These are phyloP conservation scores for Anthracocystis panici-leucophaei DNA, from an alignment of 1,284 basidiomycete genomes.

Conservation along the genomic window DNA sequence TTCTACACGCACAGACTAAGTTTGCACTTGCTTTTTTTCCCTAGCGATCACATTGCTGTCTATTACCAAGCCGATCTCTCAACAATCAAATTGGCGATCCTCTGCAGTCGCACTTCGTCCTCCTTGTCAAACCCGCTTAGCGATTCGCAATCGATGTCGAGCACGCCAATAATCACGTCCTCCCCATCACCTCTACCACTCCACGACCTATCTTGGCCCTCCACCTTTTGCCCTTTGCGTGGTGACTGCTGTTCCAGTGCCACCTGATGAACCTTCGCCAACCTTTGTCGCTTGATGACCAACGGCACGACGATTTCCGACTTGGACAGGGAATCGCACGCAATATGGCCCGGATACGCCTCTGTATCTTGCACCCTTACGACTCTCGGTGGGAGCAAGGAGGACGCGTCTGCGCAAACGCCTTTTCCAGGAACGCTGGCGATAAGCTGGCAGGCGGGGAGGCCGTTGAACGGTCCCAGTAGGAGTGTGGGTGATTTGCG, in stretches of 20 bases:
- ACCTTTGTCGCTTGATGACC: constrained; percentile 47
- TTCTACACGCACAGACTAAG: constrained; percentile 16
- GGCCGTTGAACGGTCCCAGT: constrained; percentile 70
- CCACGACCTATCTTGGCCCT: constrained; percentile 46
- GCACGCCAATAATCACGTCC: constrained; percentile 68
- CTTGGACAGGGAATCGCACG: constrained; percentile 69
- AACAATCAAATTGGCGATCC: constrained; percentile 60
- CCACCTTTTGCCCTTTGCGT: too few relatives aligned
- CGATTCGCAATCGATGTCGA: constrained; percentile 70
- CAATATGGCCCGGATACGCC: constrained; percentile 70
- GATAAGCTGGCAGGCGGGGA: constrained; percentile 70
- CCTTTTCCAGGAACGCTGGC: constrained; percentile 64
- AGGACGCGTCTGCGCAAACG: constrained; percentile 69
- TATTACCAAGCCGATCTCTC: constrained; percentile 48
- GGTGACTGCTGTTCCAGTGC: constrained; percentile 35
- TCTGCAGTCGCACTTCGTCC: constrained; percentile 64
- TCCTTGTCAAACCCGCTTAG: constrained; percentile 68
- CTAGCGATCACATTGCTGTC: too few relatives aligned
- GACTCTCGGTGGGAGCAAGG: constrained; percentile 59
- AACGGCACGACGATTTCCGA: constrained; percentile 71
- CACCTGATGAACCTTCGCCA: constrained; percentile 33
- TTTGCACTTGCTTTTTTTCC: not conserved
- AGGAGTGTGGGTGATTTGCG: constrained; percentile 57
- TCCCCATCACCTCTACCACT: constrained; percentile 57
- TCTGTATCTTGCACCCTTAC: constrained; percentile 69